Base-by-base conservation (phyloP, 768 basidiomycete genomes). In the Boletus pseudo-olivaceus region DNA sequence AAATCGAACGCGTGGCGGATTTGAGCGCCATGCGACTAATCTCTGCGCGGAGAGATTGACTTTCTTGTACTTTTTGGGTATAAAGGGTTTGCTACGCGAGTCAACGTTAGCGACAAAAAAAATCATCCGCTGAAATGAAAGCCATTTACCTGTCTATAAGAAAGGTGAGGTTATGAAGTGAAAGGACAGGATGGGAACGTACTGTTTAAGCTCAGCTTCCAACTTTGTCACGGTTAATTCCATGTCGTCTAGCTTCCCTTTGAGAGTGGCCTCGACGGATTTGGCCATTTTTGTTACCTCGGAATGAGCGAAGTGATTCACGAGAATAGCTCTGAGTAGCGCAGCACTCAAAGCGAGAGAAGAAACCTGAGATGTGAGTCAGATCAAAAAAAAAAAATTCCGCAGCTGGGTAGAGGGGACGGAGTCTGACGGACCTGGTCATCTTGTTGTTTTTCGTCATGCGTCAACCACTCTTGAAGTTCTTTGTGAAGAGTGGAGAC, bases 301-400 rank as follows among this genome's bases (percentile, higher is more conserved):
- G 34, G 85, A 86, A 72, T 90, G 88, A 61, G 88, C 86, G 47
- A 83, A 74, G 68, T 90, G 87, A 65, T 92, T 92, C 75, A 87
- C 81, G 54, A 92, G 80, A 68, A 92, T 92, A 51, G 89, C 89
- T 59, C 86, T 84, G 66, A 92, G 77, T 46, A 92, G 81, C 47
- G 85, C 83, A 62, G 88, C 84, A 73, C 87, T 89, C 62, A 92
- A 78, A 61, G 82, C 76, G 44, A 92, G 82, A 29, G 88, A 83
- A 61, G 84, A 80, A 54, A 79, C 75, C 85, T 89, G 67, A 2
- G 37, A 30, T 8, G 10, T 34, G 39, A 55, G 57, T 61, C 40
- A 55, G 40, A 40, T 17, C 7, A 14, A 17, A 51, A 56, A 43
- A 51, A 53, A 46, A 20, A 37, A 37, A 0, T 8, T 34, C 23